Evolutionary conservation across 768 basidiomycete species (phyloP), one percentile per base, ranked within the genome.

Genomic region (Lanmaoa pseudosensibilis): DNA sequence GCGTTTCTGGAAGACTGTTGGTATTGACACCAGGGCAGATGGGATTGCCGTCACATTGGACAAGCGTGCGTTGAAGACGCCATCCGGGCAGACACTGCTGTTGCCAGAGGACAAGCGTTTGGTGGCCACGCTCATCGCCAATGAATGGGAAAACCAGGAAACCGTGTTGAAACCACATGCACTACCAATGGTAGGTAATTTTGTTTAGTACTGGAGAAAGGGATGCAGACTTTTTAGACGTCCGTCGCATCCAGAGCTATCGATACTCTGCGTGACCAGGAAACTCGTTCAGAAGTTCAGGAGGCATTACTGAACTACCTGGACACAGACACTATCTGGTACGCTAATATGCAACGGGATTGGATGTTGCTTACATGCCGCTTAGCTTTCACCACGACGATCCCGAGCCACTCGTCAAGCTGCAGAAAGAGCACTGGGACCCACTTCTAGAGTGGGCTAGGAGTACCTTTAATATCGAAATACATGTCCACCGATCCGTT

Each of bases 91-190:
- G 44, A 80, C 78, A 4, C 74, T 99, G 32, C 68, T 86, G 36
- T 64, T 98, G 15, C 94, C 94, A 1, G 71, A 75, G 46, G 77
- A 82, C 58, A 92, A 91, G 68, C 69, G 79, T 40, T 74, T 95
- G 30, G 78, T 90, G 21, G 94, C 95, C 2, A 79, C 91, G 2
- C 79, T 97, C 54, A 86, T 98, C 64, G 97, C 94, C 19, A 82
- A 90, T 54, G 97, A 99, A 76, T 99, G 97, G 97, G 94, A 99
- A 65, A 90, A 88, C 66, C 96, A 98, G 73, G 85, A 85, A 55
- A 86, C 77, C 6, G 65, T 95, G 2, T 69, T 98, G 59, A 98
- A 95, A 72, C 89, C 89, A 25, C 92, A 96, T 71, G 88, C 94
- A 1, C 75, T 99, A 25, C 94, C 97, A 16, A 83, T 97, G 83